phyloP scores from a whole-genome alignment of 1,284 basidiomycete species.

The Cryptococcus sp. region DNA sequence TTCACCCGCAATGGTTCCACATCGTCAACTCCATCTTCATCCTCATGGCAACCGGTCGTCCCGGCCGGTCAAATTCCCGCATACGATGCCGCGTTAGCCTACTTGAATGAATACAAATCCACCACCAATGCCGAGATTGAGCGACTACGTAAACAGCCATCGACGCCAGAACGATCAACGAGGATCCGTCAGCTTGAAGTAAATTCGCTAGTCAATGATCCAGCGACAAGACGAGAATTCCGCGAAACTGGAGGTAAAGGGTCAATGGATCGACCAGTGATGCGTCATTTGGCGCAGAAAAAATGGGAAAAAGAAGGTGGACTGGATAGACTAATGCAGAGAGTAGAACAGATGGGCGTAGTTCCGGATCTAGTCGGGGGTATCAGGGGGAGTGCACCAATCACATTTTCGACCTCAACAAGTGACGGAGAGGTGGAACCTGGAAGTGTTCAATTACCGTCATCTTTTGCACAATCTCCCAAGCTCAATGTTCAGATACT shows the following conservation, averaged over 20 bases:
- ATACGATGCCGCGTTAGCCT: slow-evolving; percentile 44
- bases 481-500: slow-evolving; percentile 22
- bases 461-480: slow-evolving; percentile 48
- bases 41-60: slow-evolving; percentile 36
- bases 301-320: slow-evolving; percentile 78
- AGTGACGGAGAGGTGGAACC: slow-evolving; percentile 57
- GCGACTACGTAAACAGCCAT: slow-evolving; percentile 8
- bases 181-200: slow-evolving; percentile 34
- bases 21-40: slow-evolving; percentile 14
- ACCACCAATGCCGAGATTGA: slow-evolving; percentile 8
- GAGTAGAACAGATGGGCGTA: slow-evolving; percentile 81
- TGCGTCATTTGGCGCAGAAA: slow-evolving; percentile 75
- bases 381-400: slow-evolving; percentile 58
- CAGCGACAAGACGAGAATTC: slow-evolving; percentile 33
- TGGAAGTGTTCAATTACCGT: slow-evolving; percentile 61
- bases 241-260: slow-evolving; percentile 32
- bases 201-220: slow-evolving; percentile 42
- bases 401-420: slow-evolving; percentile 39
- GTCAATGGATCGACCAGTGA: slow-evolving; percentile 56
- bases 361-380: slow-evolving; percentile 78
- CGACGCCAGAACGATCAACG: slow-evolving; percentile 2
- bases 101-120: slow-evolving; percentile 20
- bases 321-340: slow-evolving; percentile 86
- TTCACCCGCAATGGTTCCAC: slow-evolving; percentile 6
- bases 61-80: slow-evolving; percentile 36